These are phyloP conservation scores for Cicer bijugum DNA, from an alignment of 306 rosid species.

Conservation along the genomic window DNA sequence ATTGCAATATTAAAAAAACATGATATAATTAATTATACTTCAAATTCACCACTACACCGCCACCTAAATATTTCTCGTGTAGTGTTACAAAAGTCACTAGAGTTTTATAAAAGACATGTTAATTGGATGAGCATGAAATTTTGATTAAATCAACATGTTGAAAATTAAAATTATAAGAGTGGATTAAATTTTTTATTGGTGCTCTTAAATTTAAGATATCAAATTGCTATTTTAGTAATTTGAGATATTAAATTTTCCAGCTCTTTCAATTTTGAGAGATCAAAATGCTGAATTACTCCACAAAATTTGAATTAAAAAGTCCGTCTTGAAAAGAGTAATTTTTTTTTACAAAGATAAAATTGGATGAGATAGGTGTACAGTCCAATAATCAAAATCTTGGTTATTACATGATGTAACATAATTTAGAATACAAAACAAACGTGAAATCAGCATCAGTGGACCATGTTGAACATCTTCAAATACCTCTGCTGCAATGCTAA, in stretches of 20 bases:
- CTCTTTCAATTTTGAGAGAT: background rate
- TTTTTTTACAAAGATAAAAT: background rate
- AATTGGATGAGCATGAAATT: too few species aligned
- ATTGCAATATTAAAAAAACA: too few species aligned
- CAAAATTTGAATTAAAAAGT: background rate
- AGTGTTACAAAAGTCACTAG: too few species aligned
- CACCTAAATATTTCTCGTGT: too few species aligned
- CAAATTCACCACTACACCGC: too few species aligned
- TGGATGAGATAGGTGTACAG: background rate
- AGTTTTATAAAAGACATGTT: too few species aligned
- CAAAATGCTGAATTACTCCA: background rate
- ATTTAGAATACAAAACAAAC: slow-evolving; percentile 15
- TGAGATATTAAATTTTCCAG: background rate
- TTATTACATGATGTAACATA: slow-evolving; percentile 30
- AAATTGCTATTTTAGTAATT: too few species aligned
- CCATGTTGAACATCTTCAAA: slow-evolving; percentile 2
- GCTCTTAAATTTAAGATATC: too few species aligned
- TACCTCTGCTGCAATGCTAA: slow-evolving; percentile 23
- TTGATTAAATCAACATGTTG: too few species aligned
- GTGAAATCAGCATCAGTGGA: slow-evolving; percentile 11
- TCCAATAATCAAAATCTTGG: slow-evolving; percentile 30
- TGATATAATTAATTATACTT: too few species aligned
- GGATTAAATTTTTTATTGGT: too few species aligned
- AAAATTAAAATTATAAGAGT: too few species aligned
- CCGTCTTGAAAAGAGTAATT: background rate